Conservation (phyloP, 441 rosid species). For the Gossypium aridum region DNA sequence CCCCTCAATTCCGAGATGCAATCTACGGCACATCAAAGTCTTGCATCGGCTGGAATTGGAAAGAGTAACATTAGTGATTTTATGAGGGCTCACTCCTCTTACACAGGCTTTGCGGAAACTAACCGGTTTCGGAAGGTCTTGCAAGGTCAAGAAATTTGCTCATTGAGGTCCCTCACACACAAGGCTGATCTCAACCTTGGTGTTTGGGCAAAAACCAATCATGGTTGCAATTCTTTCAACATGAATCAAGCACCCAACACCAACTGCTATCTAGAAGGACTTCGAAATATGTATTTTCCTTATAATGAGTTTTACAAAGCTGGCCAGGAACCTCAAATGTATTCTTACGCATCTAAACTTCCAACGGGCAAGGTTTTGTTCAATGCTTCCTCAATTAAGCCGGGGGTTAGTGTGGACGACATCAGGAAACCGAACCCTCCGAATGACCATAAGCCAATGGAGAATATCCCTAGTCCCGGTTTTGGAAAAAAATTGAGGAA, state of each 20-base stretch:
- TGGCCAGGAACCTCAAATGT: slow-evolving; percentile 26
- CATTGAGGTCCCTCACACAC: slow-evolving; percentile 54
- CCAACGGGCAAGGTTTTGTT: slow-evolving; percentile 35
- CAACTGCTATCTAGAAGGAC: slow-evolving; percentile 37
- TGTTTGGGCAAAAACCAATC: slow-evolving; percentile 40
- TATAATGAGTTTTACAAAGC: slow-evolving; percentile 28
- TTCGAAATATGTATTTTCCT: slow-evolving; percentile 36
- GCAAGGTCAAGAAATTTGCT: slow-evolving; percentile 98
- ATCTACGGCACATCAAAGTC: slow-evolving; percentile 46
- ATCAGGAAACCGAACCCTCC: slow-evolving; percentile 29
- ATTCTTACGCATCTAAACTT: slow-evolving; percentile 29
- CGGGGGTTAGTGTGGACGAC: slow-evolving; percentile 25
- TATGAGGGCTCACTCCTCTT: slow-evolving; percentile 34
- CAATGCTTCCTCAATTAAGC: slow-evolving; percentile 27
- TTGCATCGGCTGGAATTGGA: slow-evolving; percentile 33
- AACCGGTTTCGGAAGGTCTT: slow-evolving; percentile 74
- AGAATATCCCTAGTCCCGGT: slow-evolving; percentile 32
- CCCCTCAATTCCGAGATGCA: slow-evolving; percentile 57
- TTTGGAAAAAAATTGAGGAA: slow-evolving; percentile 26
- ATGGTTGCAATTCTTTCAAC: slow-evolving; percentile 37
- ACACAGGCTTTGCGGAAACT: slow-evolving; percentile 52
- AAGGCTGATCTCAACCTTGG: slow-evolving; percentile 48
- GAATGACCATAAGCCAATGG: slow-evolving; percentile 32
- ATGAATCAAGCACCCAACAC: slow-evolving; percentile 44
- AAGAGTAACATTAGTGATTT: slow-evolving; percentile 37